Evolutionary conservation across 495 filamentous ascomycete species (phyloP).

Genomic region (Aspergillus haitiensis): DNA sequence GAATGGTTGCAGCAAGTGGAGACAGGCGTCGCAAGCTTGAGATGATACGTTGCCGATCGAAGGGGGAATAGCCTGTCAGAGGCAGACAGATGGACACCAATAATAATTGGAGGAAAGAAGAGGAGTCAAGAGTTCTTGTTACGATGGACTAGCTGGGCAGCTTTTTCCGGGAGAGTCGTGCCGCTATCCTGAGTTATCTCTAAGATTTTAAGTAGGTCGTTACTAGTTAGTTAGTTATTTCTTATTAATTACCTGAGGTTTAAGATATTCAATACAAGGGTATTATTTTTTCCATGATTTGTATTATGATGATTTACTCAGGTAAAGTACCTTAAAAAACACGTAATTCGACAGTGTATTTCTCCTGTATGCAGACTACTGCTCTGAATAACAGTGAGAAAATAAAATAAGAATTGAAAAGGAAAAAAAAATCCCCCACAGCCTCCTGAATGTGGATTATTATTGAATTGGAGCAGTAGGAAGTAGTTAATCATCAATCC

Average conservation of each 20-base stretch:
- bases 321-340: too few species aligned
- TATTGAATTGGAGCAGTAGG: neutral
- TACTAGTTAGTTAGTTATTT: neutral
- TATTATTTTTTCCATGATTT: too few species aligned
- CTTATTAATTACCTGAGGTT: neutral
- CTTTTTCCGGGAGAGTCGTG: neutral
- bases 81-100: neutral
- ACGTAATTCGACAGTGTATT: too few species aligned
- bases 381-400: neutral
- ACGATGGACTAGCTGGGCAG: neutral
- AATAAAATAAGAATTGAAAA: neutral
- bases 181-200: neutral
- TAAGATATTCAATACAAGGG: neutral
- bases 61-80: neutral
- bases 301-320: too few species aligned
- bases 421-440: neutral
- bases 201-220: neutral
- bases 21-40: conserved; percentile 21
- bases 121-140: too few species aligned
- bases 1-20: conserved; percentile 13
- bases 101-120: neutral
- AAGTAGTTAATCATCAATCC: neutral
- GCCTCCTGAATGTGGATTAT: neutral
- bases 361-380: too few species aligned
- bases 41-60: conserved; percentile 3